Percentiles rank a stretch among this genome's conserved stretches.
Conservation (phyloP, 1,284 basidiomycete species). For the Macrocybe sp. region DNA sequence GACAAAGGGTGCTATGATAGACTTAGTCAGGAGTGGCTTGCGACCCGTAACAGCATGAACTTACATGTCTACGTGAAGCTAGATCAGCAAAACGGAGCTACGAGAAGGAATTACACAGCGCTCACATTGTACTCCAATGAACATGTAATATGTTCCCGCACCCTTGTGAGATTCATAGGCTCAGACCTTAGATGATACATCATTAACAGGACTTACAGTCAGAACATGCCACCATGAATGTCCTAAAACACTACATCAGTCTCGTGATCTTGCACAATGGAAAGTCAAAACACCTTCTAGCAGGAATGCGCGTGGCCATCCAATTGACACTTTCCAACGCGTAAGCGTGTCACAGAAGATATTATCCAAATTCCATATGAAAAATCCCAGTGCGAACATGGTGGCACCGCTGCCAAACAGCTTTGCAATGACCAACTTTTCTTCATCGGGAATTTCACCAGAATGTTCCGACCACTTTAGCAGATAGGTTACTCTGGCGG, state of each 20-base stretch:
- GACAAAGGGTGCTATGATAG: slow-evolving; percentile 42
- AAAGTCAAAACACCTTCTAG: slow-evolving; percentile 44
- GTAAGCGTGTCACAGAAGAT: slow-evolving; percentile 57
- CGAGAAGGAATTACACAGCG: slow-evolving; percentile 8
- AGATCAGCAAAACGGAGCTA: slow-evolving; percentile 4
- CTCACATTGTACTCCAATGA: slow-evolving; percentile 57
- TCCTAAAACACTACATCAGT: slow-evolving; percentile 26
- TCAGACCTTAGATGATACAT: slow-evolving; percentile 3
- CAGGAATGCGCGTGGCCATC: slow-evolving; percentile 62
- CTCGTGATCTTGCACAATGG: not conserved
- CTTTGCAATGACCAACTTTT: slow-evolving; percentile 33
- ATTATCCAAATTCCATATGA: slow-evolving; percentile 69
- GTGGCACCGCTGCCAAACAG: slow-evolving; percentile 43
- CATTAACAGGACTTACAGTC: slow-evolving; percentile 35
- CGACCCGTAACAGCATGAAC: slow-evolving; percentile 10
- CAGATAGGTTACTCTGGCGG: slow-evolving; percentile 45
- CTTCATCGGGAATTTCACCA: slow-evolving; percentile 36
- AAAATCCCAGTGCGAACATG: slow-evolving; percentile 53
- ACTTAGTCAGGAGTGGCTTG: not conserved
- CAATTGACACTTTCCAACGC: slow-evolving; percentile 45
- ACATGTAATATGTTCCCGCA: slow-evolving; percentile 55
- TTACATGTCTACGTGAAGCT: slow-evolving; percentile 39
- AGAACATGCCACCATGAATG: slow-evolving; percentile 73
- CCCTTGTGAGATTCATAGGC: slow-evolving; percentile 30
- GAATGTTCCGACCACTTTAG: slow-evolving; percentile 38